Percentiles rank a stretch among this genome's conserved stretches.
phyloP scores from a whole-genome alignment of 495 filamentous ascomycete species.

The Chaetomium fimeti region DNA sequence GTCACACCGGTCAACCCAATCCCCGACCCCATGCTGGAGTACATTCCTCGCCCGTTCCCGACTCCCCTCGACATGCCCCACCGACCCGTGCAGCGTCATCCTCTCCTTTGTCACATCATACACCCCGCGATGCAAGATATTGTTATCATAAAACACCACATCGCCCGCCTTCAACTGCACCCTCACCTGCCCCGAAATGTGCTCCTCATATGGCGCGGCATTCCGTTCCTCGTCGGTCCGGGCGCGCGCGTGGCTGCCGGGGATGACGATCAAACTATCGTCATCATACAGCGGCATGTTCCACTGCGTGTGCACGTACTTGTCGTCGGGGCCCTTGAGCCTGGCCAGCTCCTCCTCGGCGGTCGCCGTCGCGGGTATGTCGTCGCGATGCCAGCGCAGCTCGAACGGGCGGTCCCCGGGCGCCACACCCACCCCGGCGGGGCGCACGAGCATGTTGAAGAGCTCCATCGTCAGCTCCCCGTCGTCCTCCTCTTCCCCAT shows the following conservation, averaged over 20 bases:
- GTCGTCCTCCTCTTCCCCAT: constrained; percentile 28
- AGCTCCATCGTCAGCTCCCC: constrained; percentile 68
- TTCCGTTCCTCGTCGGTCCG: constrained; percentile 63
- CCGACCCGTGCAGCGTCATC: constrained; percentile 78
- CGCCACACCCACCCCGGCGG: constrained; percentile 28
- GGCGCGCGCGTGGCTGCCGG: constrained; percentile 64
- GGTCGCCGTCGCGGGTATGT: constrained; percentile 58
- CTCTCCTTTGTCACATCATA: constrained; percentile 62
- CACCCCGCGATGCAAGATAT: constrained; percentile 79
- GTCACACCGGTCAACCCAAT: constrained; percentile 63
- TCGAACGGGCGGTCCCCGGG: constrained; percentile 51
- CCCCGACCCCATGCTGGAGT: constrained; percentile 79
- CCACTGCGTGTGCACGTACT: constrained; percentile 66
- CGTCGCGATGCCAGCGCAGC: constrained; percentile 77
- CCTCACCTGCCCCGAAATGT: constrained; percentile 59
- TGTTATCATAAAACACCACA: constrained; percentile 82
- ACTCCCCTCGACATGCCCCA: constrained; percentile 60
- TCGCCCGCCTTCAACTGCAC: constrained; percentile 69
- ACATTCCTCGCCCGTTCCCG: constrained; percentile 68
- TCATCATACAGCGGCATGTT: constrained; percentile 73
- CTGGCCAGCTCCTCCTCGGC: constrained; percentile 54
- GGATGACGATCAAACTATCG: constrained; percentile 64
- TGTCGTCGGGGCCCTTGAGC: constrained; percentile 31
- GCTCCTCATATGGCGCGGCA: constrained; percentile 56
- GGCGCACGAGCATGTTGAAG: constrained; percentile 74